A percentile compares a stretch with the other conserved stretches of the same genome.
Evolutionary conservation across 2,329 filamentous ascomycete genomes (phyloP).

Genomic region (Penicillium glabrum): DNA sequence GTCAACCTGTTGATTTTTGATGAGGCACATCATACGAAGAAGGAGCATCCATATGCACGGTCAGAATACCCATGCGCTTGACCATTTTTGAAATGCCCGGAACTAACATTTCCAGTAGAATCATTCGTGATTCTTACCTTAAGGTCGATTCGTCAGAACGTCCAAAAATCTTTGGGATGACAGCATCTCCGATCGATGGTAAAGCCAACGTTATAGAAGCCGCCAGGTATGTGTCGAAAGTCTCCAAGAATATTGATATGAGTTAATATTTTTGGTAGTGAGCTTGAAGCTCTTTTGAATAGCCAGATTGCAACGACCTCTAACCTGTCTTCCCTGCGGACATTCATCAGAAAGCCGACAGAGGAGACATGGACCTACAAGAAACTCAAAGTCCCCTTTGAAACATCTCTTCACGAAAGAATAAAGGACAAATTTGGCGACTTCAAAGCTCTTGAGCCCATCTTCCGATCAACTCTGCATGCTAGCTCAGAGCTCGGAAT

Average conservation of each 20-base stretch:
- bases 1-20: slow-evolving; percentile 94
- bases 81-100: not conserved
- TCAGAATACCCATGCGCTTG: slow-evolving; percentile 18
- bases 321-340: slow-evolving; percentile 59
- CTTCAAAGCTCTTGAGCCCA: slow-evolving; percentile 52
- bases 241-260: not conserved
- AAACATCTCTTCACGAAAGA: slow-evolving; percentile 64
- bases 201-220: slow-evolving; percentile 71
- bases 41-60: slow-evolving; percentile 84
- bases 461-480: slow-evolving; percentile 60
- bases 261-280: slow-evolving; percentile 34
- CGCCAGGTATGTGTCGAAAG: slow-evolving; percentile 49
- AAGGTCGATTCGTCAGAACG: slow-evolving; percentile 49
- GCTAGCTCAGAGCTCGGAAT: slow-evolving; percentile 68
- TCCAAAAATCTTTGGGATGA: slow-evolving; percentile 92
- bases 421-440: slow-evolving; percentile 57
- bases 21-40: slow-evolving; percentile 95
- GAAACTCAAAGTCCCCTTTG: slow-evolving; percentile 51
- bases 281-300: slow-evolving; percentile 75
- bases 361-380: slow-evolving; percentile 62
- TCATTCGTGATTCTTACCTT: slow-evolving; percentile 84
- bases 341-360: slow-evolving; percentile 58
- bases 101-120: slow-evolving; percentile 43
- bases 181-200: slow-evolving; percentile 88
- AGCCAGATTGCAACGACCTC: slow-evolving; percentile 78